A percentile compares a stretch with the other conserved stretches of the same genome.
Conservation (phyloP, 2,329 filamentous ascomycete genomes). For the Coniochaeta sp. region DNA sequence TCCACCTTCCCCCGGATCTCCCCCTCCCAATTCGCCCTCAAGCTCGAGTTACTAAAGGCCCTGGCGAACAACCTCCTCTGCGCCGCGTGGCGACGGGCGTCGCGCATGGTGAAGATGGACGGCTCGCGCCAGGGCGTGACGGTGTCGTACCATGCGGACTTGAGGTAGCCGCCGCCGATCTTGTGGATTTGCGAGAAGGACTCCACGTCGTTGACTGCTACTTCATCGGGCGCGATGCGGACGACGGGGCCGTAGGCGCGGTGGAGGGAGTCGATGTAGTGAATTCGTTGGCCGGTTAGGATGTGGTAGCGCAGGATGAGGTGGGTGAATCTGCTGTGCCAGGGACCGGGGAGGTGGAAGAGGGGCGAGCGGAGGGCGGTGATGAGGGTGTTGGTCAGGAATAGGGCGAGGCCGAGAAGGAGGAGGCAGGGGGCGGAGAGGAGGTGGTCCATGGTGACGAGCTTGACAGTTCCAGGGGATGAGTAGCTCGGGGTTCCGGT, state of each 20-base stretch:
- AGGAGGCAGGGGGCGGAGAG: no score
- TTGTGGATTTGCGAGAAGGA: constrained; percentile 6
- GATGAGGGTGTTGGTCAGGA: not conserved
- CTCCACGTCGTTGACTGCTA: constrained; percentile 1
- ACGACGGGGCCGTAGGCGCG: constrained; percentile 8
- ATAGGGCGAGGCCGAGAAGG: no score
- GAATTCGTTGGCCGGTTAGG: constrained; percentile 3
- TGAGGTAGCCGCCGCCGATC: constrained; percentile 7
- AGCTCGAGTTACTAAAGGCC: constrained; percentile 8
- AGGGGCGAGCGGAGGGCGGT: constrained; percentile 9
- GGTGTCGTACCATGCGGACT: constrained; percentile 5
- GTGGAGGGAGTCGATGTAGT: constrained; percentile 9
- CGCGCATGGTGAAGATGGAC: constrained; percentile 9
- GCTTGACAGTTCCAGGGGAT: no score
- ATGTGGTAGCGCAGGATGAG: constrained; percentile 6
- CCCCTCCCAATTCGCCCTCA: constrained; percentile 9
- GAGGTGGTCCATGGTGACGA: no score
- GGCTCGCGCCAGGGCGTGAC: not conserved
- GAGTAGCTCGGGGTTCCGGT: no score
- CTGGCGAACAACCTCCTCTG: constrained; percentile 9
- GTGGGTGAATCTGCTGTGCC: constrained; percentile 8
- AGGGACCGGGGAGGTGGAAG: constrained; percentile 7
- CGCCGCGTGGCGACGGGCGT: constrained; percentile 9
- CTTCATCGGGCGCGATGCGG: constrained; percentile 7
- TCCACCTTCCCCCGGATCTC: constrained; percentile 7